A percentile compares a stretch with the other conserved stretches of the same genome.
These are phyloP conservation scores for Zymoseptoria pseudotritici DNA, from an alignment of 2,329 filamentous ascomycete genomes.

Conservation along the genomic window DNA sequence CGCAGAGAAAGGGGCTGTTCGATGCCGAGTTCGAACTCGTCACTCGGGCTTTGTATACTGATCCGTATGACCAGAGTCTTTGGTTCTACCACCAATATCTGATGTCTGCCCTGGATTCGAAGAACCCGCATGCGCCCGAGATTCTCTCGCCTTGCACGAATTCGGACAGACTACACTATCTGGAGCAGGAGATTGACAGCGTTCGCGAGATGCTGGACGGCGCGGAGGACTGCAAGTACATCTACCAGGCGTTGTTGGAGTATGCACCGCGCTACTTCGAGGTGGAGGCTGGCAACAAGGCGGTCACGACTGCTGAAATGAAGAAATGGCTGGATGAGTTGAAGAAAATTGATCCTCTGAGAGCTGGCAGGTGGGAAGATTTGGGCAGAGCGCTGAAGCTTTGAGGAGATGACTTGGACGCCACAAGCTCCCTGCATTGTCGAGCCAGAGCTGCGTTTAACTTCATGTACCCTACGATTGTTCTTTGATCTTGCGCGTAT, in stretches of 20 bases:
- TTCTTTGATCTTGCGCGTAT: no score
- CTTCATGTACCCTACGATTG: no score
- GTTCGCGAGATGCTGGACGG: slow-evolving; percentile 59
- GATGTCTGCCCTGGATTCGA: slow-evolving; percentile 56
- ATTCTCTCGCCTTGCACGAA: slow-evolving; percentile 59
- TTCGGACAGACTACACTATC: slow-evolving; percentile 57
- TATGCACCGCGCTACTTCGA: slow-evolving; percentile 59
- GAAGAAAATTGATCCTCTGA: slow-evolving; percentile 63
- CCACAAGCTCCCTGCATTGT: neutral
- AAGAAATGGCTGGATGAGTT: slow-evolving; percentile 54
- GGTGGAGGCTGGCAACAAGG: slow-evolving; percentile 33
- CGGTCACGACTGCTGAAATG: slow-evolving; percentile 40
- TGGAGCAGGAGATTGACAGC: slow-evolving; percentile 64
- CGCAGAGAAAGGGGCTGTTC: slow-evolving; percentile 60
- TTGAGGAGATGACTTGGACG: slow-evolving; percentile 16
- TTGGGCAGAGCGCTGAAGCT: slow-evolving; percentile 46
- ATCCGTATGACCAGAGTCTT: slow-evolving; percentile 87
- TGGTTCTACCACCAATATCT: slow-evolving; percentile 97
- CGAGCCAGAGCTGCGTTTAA: neutral
- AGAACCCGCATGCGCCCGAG: slow-evolving; percentile 36
- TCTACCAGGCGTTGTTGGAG: slow-evolving; percentile 78
- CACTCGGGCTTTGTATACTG: slow-evolving; percentile 72
- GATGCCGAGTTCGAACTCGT: slow-evolving; percentile 71
- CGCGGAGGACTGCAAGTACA: slow-evolving; percentile 72
- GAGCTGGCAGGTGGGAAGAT: slow-evolving; percentile 69